Evolutionary conservation across 2,329 filamentous ascomycete species (phyloP), one percentile per base, ranked within the genome.

Genomic region (Aureobasidium pullulans): DNA sequence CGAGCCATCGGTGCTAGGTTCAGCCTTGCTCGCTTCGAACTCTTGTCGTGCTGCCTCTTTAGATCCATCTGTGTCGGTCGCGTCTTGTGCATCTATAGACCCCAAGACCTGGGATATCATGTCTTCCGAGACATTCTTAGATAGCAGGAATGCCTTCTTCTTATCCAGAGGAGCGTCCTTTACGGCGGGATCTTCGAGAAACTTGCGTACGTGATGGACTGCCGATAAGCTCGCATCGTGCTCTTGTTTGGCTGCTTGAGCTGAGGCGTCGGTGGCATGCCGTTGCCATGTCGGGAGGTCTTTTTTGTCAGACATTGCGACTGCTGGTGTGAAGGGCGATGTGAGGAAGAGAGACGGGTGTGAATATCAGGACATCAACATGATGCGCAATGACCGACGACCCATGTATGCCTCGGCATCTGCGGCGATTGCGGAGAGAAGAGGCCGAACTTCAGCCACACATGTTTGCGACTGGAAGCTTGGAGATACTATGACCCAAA

Each of bases 141-240:
- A 83, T 67, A 85, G 81, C 1, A 96, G 76, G 66, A 96, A 96
- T 7, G 82, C 81, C 19, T 82, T 77, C 75, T 96, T 96, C 72
- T 84, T 86, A 59, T 89, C 86, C 46, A 80, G 79, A 0, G 87
- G 79, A 36, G 87, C 84, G 71, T 86, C 76, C 61, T 81, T 84
- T 60, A 96, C 88, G 19, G 80, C 78, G 7, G 88, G 84, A 62
- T 95, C 87, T 53, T 88, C 78, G 4, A 96, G 80, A 69, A 96
- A 96, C 57, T 79, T 82, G 44, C 81, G 80, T 31, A 91, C 90
- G 68, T 90, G 84, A 15, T 90, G 84, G 37, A 89, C 44, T 10
- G 47, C 37, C 5, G 57, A 36, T 19, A 31, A 3, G 32, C 11
- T 59, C 8, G 56, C 46, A 56, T 61, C 49, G 32, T 49, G 37